Conservation (phyloP, 2,329 filamentous ascomycete genomes). For the Hypoxylon rubiginosum region DNA sequence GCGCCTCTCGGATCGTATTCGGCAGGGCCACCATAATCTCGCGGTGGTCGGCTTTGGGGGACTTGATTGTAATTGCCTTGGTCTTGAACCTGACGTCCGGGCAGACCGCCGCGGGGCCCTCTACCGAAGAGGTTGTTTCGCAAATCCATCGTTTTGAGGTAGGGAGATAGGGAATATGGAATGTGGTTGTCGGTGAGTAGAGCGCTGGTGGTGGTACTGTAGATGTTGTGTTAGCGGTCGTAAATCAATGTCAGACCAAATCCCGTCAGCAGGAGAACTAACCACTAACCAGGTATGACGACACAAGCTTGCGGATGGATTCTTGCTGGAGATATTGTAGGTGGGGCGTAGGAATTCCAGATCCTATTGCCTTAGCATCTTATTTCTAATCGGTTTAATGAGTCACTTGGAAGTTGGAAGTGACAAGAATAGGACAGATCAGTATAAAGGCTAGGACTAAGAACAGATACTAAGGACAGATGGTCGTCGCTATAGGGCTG, state of each 20-base stretch:
- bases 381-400: slow-evolving; percentile 10
- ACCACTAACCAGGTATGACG: too few species aligned
- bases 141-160: slow-evolving; percentile 53
- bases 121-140: slow-evolving; percentile 62
- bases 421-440: background rate
- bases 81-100: slow-evolving; percentile 45
- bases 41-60: slow-evolving; percentile 50
- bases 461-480: background rate
- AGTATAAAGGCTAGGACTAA: background rate
- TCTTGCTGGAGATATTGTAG: background rate
- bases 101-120: slow-evolving; percentile 53
- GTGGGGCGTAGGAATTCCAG: slow-evolving; percentile 22
- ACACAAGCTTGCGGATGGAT: background rate
- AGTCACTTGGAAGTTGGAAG: background rate
- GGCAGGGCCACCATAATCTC: slow-evolving; percentile 49
- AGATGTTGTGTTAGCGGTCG: slow-evolving; percentile 5
- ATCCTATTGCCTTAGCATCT: slow-evolving; percentile 21
- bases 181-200: slow-evolving; percentile 1
- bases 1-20: slow-evolving; percentile 46
- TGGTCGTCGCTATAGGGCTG: background rate
- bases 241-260: slow-evolving; percentile 10
- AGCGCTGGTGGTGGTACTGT: background rate
- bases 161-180: background rate
- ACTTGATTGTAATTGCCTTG: slow-evolving; percentile 53
- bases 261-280: slow-evolving; percentile 8